Evolutionary conservation across 805 yeast genomes (phyloP), one percentile per base, ranked within the genome.

Genomic region (Dipodascopsis tothii): DNA sequence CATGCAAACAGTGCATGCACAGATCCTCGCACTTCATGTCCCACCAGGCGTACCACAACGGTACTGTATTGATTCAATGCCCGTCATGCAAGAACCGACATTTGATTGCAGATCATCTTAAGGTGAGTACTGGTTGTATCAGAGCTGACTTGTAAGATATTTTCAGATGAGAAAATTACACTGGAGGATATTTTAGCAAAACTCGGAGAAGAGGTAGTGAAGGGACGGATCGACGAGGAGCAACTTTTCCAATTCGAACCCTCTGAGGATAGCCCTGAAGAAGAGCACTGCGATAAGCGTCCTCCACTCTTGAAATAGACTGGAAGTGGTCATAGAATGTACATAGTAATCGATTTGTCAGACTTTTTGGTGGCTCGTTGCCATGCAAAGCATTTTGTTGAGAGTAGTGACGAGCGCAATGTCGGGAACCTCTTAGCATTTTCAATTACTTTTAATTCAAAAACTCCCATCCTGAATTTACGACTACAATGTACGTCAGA

Each of bases 1-100:
- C 96, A 0, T 90, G 97, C 65, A 90, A 87, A 60, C 77, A 78
- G 52, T 90, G 97, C 64, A 72, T 77, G 37, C 75, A 82, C 2
- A 69, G 96, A 44, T 86, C 96, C 0, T 78, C 87, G 3, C 97
- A 90, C 59, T 73, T 81, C n/a, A 81, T 90, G 58, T 82, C 95
- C 4, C 88, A 88, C 54, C 97, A 90, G 64, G 88, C 96, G 0
- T 90, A 90, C 60, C 76, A 81, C 11, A 67, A 71, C 6, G 97
- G 97, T 1, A 80, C 95, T 0, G 95, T 90, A 2, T 66, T 86
- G 40, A 81, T 90, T 20, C 86, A 85, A 57, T 90, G 97, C 60
- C 97, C 97, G 0, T 84, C 87, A 14, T 90, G 97, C 62, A 73
- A 81, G 52, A 80, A 76, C 58, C 75, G 96, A 52, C 97, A 90